These are phyloP conservation scores for Aspergillus alliaceus DNA, from an alignment of 2,329 filamentous ascomycete species.

Conservation along the genomic window DNA sequence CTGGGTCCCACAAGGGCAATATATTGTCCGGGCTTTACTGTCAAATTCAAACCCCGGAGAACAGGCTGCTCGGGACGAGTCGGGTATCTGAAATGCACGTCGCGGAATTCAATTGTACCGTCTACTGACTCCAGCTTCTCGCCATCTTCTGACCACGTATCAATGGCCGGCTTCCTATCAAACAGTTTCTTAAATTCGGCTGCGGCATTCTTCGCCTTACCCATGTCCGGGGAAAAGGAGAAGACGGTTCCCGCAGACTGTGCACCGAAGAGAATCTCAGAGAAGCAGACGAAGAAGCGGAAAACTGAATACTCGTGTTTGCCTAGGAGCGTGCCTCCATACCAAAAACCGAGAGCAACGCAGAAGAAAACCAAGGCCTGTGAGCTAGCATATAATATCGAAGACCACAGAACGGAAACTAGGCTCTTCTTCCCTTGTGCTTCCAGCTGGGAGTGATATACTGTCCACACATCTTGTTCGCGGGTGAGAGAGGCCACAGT, in stretches of 20 bases:
- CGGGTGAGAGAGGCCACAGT: constrained; percentile 90
- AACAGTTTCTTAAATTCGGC: constrained; percentile 78
- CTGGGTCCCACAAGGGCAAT: constrained; percentile 86
- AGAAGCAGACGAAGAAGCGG: constrained; percentile 91
- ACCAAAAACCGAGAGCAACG: constrained; percentile 90
- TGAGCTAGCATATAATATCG: constrained; percentile 75
- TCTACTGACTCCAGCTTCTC: constrained; percentile 63
- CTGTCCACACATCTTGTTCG: constrained; percentile 73
- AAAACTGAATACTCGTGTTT: constrained; percentile 71
- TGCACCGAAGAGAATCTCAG: constrained; percentile 82
- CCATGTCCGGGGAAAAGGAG: constrained; percentile 88
- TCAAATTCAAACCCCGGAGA: constrained; percentile 72
- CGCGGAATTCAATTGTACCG: constrained; percentile 81
- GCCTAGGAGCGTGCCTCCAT: constrained; percentile 75
- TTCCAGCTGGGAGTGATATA: constrained; percentile 69
- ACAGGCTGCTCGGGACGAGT: constrained; percentile 91
- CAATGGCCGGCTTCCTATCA: constrained; percentile 77
- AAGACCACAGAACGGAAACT: constrained; percentile 73
- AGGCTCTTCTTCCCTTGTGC: constrained; percentile 68
- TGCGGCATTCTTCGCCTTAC: constrained; percentile 85
- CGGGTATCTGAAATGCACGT: constrained; percentile 93
- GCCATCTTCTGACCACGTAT: constrained; percentile 75
- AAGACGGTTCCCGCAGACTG: constrained; percentile 90
- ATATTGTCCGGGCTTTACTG: constrained; percentile 48
- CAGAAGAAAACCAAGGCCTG: constrained; percentile 83